phyloP scores from a whole-genome alignment of 257 asterid genomes.

The Scutellaria galericulata region DNA sequence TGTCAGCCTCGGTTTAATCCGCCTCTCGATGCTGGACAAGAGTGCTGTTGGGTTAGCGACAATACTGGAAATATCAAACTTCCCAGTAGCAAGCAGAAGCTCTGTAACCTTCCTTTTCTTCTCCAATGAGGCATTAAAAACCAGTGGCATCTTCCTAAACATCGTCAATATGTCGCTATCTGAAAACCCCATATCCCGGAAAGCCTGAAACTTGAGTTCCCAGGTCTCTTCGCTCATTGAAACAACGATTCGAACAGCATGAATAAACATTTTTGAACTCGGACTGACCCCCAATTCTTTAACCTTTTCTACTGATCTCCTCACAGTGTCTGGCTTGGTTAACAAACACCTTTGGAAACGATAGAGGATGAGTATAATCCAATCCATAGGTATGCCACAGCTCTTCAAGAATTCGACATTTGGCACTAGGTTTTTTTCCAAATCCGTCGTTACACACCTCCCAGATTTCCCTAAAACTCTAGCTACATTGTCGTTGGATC shows the following conservation, averaged over 20 bases:
- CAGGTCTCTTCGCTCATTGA: not conserved
- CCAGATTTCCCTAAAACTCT: conserved; percentile 23
- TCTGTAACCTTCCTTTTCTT: conserved; percentile 35
- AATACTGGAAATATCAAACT: conserved; percentile 28
- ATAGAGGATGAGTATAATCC: not conserved
- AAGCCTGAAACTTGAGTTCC: conserved; percentile 21
- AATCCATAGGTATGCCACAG: conserved; percentile 21
- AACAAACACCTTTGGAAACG: not conserved
- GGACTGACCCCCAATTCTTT: not conserved
- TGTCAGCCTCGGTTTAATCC: not conserved
- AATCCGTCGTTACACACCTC: conserved; percentile 30
- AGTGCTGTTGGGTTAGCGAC: conserved; percentile 28
- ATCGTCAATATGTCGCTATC: conserved; percentile 28
- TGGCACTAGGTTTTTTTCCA: conserved; percentile 41
- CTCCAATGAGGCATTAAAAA: conserved; percentile 26
- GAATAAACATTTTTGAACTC: not conserved
- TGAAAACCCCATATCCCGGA: conserved; percentile 41
- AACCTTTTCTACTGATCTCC: not conserved
- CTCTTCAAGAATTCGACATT: conserved; percentile 44
- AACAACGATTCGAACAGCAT: not conserved
- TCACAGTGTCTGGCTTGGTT: not conserved
- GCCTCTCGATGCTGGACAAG: conserved; percentile 11
- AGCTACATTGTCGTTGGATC: conserved; percentile 36
- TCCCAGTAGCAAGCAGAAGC: conserved; percentile 33
- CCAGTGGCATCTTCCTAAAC: conserved; percentile 39